Evolutionary conservation across 2,329 filamentous ascomycete genomes (phyloP), one percentile per base, ranked within the genome.

Genomic region (Coleophoma eucalyptorum): DNA sequence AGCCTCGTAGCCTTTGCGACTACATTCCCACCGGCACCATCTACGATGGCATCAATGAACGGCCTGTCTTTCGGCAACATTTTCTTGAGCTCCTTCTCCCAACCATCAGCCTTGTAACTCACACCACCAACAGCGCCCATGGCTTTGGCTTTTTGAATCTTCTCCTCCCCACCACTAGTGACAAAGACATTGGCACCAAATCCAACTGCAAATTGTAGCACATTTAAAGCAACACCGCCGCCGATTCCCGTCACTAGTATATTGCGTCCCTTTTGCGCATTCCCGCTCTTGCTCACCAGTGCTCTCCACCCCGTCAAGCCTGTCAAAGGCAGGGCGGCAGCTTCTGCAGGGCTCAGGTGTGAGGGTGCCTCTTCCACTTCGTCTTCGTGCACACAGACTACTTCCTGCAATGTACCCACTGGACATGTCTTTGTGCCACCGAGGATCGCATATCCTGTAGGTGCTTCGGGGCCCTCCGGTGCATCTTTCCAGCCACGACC

Each of bases 251-350:
- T 97, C 40, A 97, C 72, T 32, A 97, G 73, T 4, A 97, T 76
- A 64, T 95, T 96, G 54, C 80, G 73, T 2, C 89, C 89, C 1
- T 71, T 69, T 51, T 74, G 71, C 6, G 80, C 79, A 57, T 85
- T 83, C 5, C 78, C 80, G 45, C 79, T 84, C 76, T 97, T 97
- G 6, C 81, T 87, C 47, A 94, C 81, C 41, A 95, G 73, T 0
- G 92, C 93, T 42, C 94, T 77, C 90, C 90, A 97, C 6, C 81
- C 93, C 1, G 93, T 97, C 53, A 97, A 65, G 0, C 92, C 93
- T 0, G 90, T 90, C 33, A 97, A 72, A 3, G 93, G 91, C 43
- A 97, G 66, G 6, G 91, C 90, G 0, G 93, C 93, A 0, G 86
- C 90, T 69, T 97, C 89, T 1, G 77, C 80, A 45, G 85, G 73